Evolutionary conservation across 75 land plant species (phyloP), one percentile per base, ranked within the genome.

Genomic region (Azolla pinnata): DNA sequence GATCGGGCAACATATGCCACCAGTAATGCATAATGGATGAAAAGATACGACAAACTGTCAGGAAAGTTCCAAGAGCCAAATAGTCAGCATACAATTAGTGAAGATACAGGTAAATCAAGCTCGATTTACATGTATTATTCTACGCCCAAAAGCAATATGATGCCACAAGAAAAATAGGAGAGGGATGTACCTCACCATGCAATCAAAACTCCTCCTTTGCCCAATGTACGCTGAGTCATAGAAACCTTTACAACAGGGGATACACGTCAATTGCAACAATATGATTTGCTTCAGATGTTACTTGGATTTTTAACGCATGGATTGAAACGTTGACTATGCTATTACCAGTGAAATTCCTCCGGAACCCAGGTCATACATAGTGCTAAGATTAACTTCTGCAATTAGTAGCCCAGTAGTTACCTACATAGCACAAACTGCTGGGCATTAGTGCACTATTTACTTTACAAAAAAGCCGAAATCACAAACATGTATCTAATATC

Each of bases 1-100:
- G 95, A 92, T 34, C 98, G 98, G 53, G 96, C 89, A 56, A 92
- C 86, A 65, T 92, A 92, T 5, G 98, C 98, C 63, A 92, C 96
- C 29, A 92, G 90, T 53, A 92, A 79, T 4, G 98, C 96, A 66
- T 92, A 92, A 63, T 92, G 98, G 32, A 92, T 92, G 59, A 92
- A 85, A 40, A 92, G 65, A 54, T 88, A 92, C n/a, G 98, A 74
- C 74, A 78, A 78, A 64, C 98, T 92, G 98, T 78, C 76, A 8
- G 20, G 40, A 26, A 29, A 47, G 29, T 19, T n/a, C n/a, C n/a
- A 35, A 35, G 40, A 12, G 5, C 12, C 12, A 5, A 35, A 35
- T 12, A 35, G 40, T 5, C 40, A 5, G 40, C 40, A 5, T 35
- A 35, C 40, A 35, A 35, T 35, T n/a, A n/a, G n/a, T n/a, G n/a